These are phyloP conservation scores for Tubosaeta sp. DNA, from an alignment of 768 basidiomycete species.

Conservation along the genomic window DNA sequence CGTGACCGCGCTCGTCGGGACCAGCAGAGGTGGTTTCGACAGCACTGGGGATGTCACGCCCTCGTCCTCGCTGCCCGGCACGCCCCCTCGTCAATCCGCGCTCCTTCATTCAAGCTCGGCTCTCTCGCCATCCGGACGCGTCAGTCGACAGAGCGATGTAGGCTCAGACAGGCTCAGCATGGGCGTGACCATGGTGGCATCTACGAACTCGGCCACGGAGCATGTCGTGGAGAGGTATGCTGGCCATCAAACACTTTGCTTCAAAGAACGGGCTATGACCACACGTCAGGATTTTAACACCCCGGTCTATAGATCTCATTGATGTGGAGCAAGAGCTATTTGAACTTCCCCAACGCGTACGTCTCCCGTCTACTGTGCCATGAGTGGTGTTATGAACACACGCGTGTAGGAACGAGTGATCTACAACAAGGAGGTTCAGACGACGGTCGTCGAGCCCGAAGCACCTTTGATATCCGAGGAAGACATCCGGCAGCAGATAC, in stretches of 20 bases:
- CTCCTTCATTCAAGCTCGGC: conserved; percentile 35
- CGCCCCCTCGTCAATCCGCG: conserved; percentile 47
- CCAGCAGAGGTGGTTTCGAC: conserved; percentile 45
- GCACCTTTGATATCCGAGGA: conserved; percentile 54
- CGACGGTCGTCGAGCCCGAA: conserved; percentile 59
- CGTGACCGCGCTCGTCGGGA: conserved; percentile 51
- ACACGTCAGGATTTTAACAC: conserved; percentile 50
- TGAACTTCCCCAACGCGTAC: conserved; percentile 82
- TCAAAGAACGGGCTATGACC: conserved; percentile 1
- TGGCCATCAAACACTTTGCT: background rate
- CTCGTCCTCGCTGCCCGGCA: conserved; percentile 65
- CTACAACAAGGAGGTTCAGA: conserved; percentile 85
- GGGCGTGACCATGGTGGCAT: conserved; percentile 43
- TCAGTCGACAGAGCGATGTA: conserved; percentile 67
- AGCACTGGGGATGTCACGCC: conserved; percentile 64
- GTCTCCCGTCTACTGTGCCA: conserved; percentile 6
- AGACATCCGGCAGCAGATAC: conserved; percentile 67
- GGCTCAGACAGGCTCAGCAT: conserved; percentile 45
- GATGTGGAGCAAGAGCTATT: conserved; percentile 89
- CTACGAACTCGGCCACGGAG: conserved; percentile 56
- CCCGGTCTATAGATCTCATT: conserved; percentile 71
- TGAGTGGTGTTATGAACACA: background rate
- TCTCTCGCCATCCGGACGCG: conserved; percentile 51
- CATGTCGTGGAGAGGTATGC: conserved; percentile 66
- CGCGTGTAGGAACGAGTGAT: conserved; percentile 63